Base-by-base conservation (phyloP, 768 basidiomycete genomes). In the Rhodosporidiobolus sp. region DNA sequence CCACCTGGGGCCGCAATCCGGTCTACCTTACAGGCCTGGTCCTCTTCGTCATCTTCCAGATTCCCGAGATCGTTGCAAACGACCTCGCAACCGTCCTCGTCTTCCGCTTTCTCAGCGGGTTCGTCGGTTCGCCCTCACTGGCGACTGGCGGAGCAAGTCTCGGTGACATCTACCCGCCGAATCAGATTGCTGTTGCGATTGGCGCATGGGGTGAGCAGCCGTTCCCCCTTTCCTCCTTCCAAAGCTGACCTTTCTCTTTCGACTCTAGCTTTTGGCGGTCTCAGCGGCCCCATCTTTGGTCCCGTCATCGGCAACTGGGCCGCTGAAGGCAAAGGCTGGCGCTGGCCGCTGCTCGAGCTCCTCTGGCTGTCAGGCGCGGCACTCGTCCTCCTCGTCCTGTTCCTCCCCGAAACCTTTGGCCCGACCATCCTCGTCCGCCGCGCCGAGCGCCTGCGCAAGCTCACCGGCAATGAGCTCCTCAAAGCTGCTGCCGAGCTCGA, bases 51-150 rank as follows among this genome's bases (percentile, higher is more conserved):
- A 59, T 79, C 38, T 74, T 82, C 14, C 81, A 83, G 70, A 73
- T 81, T 17, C 80, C 80, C 2, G 77, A 77, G 0, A 67, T 80
- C 45, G 75, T 79, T 20, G 58, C 57, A 1, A 73, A 69, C 9
- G 63, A 67, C 73, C 58, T 65, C 17, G 63, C 38, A 3, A 79
- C 79, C 7, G 72, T 83, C 58, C 76, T 79, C 43, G 77, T 79
- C 57, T 76, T 82, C 49, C 78, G 79, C 43, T 82, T 82, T 70
- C 63, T 82, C 34, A 77, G 80, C 45, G 82, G 83, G 12, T 82
- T 83, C 78, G 68, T 71, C 12, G 69, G 69, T 14, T 54, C 59
- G 5, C 69, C 69, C 1, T 50, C 69, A 19, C 58, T 71, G 11
- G 80, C 81, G 10, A 82, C 80, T 8, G 81, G 81, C 56, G 82